Base-by-base conservation (phyloP, 192 early-diverging fungal species). In the Backusella macrospora region DNA sequence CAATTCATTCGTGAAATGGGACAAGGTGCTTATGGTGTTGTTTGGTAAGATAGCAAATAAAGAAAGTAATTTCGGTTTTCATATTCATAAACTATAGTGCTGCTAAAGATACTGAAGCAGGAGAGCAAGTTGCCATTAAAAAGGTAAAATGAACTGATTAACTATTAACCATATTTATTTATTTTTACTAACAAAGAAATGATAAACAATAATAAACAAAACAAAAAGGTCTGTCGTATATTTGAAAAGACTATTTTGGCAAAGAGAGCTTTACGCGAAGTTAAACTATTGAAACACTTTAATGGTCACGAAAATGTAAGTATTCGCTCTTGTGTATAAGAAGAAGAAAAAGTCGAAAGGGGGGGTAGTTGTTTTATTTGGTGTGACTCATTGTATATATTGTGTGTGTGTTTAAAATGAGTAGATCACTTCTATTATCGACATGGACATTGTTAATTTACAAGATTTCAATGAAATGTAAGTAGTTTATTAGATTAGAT, bases 121-220 rank as follows among this genome's bases (percentile, higher is more conserved):
- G 91, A 13, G 85, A 90, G 70, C 91, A 94, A 76, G 94, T 98
- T 13, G 96, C 96, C 63, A 96, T 98, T 81, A 98, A 98, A 79
- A 86, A 86, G 76, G 81, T 86, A 48, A 66, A 29, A 23, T 15
- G 4, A 34, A 48, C 10, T 46, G 13, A 5, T 14, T 46, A 14
- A 29, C 26, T 2, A 18, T 15, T 8, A n/a, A n/a, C n/a, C n/a
- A n/a, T n/a, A n/a, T n/a, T n/a, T n/a, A n/a, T n/a, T n/a, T n/a
- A n/a, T n/a, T n/a, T n/a, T n/a, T n/a, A n/a, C n/a, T n/a, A n/a
- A n/a, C n/a, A n/a, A n/a, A n/a, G n/a, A n/a, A n/a, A n/a, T n/a
- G n/a, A n/a, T n/a, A n/a, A n/a, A n/a, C n/a, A n/a, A n/a, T n/a
- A n/a, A n/a, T n/a, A n/a, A n/a, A n/a, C n/a, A n/a, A n/a, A n/a